Evolutionary conservation across 148 eudicot genomes (phyloP).

Genomic region (Vaccinium corymbosum): DNA sequence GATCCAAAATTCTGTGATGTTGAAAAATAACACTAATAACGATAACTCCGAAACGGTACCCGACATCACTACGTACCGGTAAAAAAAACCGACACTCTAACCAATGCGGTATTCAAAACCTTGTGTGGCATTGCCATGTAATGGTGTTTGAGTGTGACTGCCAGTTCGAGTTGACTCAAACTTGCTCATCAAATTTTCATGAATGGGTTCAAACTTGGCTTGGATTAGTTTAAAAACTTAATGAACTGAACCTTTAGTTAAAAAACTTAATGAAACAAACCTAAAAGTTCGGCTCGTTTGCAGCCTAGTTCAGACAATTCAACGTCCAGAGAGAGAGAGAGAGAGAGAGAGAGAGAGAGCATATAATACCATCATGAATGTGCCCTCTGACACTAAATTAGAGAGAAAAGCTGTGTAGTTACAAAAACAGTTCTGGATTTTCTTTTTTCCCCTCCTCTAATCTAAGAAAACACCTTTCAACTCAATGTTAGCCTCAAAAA

Average conservation of each 20-base stretch:
- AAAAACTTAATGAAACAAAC: no score
- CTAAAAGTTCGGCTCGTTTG: no score
- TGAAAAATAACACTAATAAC: no score
- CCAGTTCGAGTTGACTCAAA: no score
- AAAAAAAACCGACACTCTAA: no score
- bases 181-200: no score
- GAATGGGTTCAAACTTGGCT: no score
- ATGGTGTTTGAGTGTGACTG: neutral
- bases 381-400: neutral
- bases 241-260: no score
- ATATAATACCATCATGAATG: neutral
- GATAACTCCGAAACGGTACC: no score
- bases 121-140: neutral
- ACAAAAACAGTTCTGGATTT: neutral
- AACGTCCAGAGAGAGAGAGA: neutral
- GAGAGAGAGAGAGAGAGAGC: neutral
- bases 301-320: neutral
- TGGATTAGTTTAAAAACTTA: no score
- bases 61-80: no score
- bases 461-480: slow-evolving; percentile 1
- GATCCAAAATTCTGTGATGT: no score
- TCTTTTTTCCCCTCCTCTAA: neutral
- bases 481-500: slow-evolving; percentile 3
- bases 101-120: neutral
- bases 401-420: neutral